phyloP scores from a whole-genome alignment of 441 rosid genomes.

The Sinapis alba region DNA sequence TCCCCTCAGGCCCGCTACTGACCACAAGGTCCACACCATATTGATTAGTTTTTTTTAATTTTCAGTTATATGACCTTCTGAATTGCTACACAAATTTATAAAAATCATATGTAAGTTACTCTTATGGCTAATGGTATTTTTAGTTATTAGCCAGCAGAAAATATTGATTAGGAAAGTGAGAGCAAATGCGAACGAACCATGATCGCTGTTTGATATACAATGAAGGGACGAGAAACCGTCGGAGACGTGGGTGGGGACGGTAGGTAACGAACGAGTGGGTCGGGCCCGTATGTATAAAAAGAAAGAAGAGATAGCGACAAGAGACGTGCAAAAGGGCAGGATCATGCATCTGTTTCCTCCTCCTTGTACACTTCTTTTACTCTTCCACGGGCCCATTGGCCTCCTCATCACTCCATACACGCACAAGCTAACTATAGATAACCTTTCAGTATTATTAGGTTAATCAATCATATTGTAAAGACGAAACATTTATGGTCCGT shows the following conservation, averaged over 20 bases:
- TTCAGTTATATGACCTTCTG: not conserved
- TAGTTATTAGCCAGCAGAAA: not conserved
- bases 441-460: not conserved
- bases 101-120: not conserved
- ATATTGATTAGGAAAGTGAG: not conserved
- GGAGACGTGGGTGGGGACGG: constrained; percentile 30
- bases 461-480: constrained; percentile 2
- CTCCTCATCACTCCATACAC: not conserved
- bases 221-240: constrained; percentile 9
- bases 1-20: too few relatives aligned
- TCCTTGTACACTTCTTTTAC: constrained; percentile 38
- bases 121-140: not conserved
- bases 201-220: not conserved
- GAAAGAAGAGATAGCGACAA: not conserved
- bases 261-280: constrained; percentile 22
- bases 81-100: not conserved
- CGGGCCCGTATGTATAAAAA: constrained; percentile 2
- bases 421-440: not conserved
- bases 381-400: constrained; percentile 30
- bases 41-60: not conserved
- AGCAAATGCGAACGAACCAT: not conserved
- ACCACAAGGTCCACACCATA: too few relatives aligned
- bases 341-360: constrained; percentile 40
- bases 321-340: constrained; percentile 16
- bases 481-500: constrained; percentile 4